phyloP scores from a whole-genome alignment of 352 stramenopile genomes.

The Globisporangium orthogonon region DNA sequence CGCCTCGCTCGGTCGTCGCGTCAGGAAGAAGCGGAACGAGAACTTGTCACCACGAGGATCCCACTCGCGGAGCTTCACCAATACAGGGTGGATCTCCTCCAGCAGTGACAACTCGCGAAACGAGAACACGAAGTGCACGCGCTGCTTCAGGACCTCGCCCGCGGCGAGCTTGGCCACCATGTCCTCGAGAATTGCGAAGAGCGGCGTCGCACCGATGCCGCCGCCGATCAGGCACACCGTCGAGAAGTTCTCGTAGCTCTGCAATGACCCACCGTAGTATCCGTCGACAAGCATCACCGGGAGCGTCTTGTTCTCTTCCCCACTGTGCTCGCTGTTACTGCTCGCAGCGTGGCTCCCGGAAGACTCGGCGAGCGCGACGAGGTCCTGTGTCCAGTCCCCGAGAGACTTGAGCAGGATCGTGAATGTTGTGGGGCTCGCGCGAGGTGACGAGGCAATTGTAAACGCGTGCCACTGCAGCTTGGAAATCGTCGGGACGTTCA shows the following conservation, averaged over 20 bases:
- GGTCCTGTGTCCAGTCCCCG: constrained; percentile 40
- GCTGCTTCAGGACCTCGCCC: constrained; percentile 10
- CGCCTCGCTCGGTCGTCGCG: constrained; percentile 14
- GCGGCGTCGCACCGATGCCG: constrained; percentile 42
- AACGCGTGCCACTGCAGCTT: constrained; percentile 60
- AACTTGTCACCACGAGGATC: constrained; percentile 20
- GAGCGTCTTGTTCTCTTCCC: constrained; percentile 1
- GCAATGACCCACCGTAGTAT: constrained; percentile 42
- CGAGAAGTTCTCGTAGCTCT: constrained; percentile 32
- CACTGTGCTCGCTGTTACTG: constrained; percentile 3
- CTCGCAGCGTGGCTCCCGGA: background rate
- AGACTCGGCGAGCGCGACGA: constrained; percentile 27
- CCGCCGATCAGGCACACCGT: constrained; percentile 40
- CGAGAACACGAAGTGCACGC: constrained; percentile 32
- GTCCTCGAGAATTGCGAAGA: constrained; percentile 52
- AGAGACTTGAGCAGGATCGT: constrained; percentile 47
- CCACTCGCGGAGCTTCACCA: constrained; percentile 20
- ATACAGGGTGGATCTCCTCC: constrained; percentile 29
- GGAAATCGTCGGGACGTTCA: constrained; percentile 47
- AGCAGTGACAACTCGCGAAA: constrained; percentile 34
- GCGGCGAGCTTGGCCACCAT: constrained; percentile 17
- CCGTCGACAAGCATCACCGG: constrained; percentile 49
- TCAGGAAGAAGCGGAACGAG: constrained; percentile 26
- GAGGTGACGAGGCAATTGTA: constrained; percentile 45
- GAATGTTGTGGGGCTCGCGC: constrained; percentile 20